Evolutionary conservation across 441 rosid species (phyloP), one percentile per base, ranked within the genome.

Genomic region (Aleurites moluccanus): DNA sequence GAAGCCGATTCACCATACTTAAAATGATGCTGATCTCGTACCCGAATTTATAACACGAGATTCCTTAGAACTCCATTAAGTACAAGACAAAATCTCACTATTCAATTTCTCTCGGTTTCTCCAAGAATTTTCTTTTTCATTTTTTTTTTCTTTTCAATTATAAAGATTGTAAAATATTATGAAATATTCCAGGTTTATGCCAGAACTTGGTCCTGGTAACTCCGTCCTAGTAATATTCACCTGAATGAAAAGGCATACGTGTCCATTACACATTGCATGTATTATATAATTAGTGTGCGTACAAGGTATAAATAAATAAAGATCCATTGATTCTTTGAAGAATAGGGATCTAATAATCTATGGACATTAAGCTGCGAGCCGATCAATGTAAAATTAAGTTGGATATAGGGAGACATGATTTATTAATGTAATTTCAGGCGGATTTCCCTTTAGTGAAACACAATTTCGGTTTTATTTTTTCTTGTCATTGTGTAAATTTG

Each of bases 41-140:
- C 6, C 8, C 1, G 79, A 53, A 77, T 77, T 77, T 77, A 77
- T 73, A 70, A 33, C 9, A 50, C 25, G 2, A 70, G 79, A 76
- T 69, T 45, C 73, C 33, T 33, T 45, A 49, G 59, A 30, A 67
- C 8, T 60, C n/a, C 61, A 57, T 9, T 1, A 59, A 30, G 52
- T 27, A 60, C 0, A 67, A 3, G 78, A 75, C 78, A 75, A 75
- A 65, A 42, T 6, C n/a, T 59, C 21, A 56, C 45, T 42, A 4
- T 67, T 66, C 14, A 25, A 0, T 5, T 5, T 23, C 1, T 55
- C 60, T 75, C 40, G 78, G 13, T 30, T 20, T 30, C 7, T 67
- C 73, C 67, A 61, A 45, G 4, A 15, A 45, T 6, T 16, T 30
- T 27, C 4, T 18, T 53, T 21, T 35, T n/a, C n/a, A n/a, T n/a